Base-by-base conservation (phyloP, 495 filamentous ascomycete genomes). In the Aspergillus biplanus region DNA sequence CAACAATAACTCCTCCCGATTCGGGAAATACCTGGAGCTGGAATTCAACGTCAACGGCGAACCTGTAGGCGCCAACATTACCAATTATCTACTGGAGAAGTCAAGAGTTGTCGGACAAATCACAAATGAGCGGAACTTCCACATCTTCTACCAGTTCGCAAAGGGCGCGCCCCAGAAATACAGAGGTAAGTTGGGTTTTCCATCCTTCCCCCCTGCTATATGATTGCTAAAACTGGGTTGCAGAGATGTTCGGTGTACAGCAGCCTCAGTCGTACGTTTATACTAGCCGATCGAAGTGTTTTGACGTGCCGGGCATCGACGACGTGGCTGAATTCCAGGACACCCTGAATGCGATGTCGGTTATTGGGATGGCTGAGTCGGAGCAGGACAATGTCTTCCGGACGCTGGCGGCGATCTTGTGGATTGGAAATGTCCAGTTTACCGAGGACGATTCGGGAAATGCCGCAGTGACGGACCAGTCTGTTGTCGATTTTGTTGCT, bases 61-160 rank as follows among this genome's bases (percentile, higher is more conserved):
- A 74, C 96, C 96, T 0, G 89, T 98, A 7, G 96, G 96, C 62
- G 96, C 96, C 61, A 93, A 96, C 72, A 97, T 99, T 75, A 97
- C 94, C 61, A 99, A 99, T 69, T 99, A 99, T 71, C 80, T 99
- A 18, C 82, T 99, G 58, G 96, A 99, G 73, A 98, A 98, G 81
- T 88, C 90, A 21, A 83, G 96, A 78, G 96, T 99, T 1, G 95
- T 98, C 3, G 93, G 94, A 7, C 96, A 98, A 79, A 98, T 97
- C 65, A 83, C 76, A 60, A 94, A 98, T 65, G 96, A 99, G 82
- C 86, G 96, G 65, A 98, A 97, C 74, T 99, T 99, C 78, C 96
- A 99, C 75, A 98, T 99, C 68, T 98, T 99, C 74, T 99, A 99
- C 75, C 96, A 99, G 73, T 97, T 97, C 75, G 89, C 96, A 21